Conservation (phyloP, 2,329 filamentous ascomycete genomes). For the Epicoccum sorghinum region DNA sequence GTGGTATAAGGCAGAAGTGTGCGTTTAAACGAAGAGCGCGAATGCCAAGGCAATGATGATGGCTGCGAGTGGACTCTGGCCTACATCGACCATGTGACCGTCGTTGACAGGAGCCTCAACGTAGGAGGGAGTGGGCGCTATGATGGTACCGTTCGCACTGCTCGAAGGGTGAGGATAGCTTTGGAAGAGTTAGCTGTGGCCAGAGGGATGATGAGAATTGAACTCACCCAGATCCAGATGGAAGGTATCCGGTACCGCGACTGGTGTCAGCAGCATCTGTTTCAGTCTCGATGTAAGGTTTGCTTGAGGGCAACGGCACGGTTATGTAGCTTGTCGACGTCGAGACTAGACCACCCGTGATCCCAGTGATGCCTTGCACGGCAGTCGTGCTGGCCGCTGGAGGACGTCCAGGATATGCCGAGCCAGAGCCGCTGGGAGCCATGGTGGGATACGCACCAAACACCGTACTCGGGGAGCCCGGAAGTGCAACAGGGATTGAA, state of each 20-base stretch:
- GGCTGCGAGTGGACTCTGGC: constrained; percentile 34
- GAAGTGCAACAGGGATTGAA: constrained; percentile 1
- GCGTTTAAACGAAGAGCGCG: constrained; percentile 32
- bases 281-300: constrained; percentile 19
- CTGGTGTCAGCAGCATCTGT: constrained; percentile 29
- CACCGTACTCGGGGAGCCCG: constrained; percentile 5
- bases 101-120: constrained; percentile 32
- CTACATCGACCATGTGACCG: constrained; percentile 27
- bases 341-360: constrained; percentile 35
- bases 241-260: constrained; percentile 21
- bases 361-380: constrained; percentile 27
- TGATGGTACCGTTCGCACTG: constrained; percentile 31
- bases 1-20: background rate
- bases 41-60: constrained; percentile 36
- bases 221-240: constrained; percentile 38
- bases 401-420: constrained; percentile 13
- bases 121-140: constrained; percentile 32
- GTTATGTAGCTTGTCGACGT: constrained; percentile 31
- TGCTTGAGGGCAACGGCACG: constrained; percentile 11
- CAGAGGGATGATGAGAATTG: background rate
- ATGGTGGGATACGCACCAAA: constrained; percentile 16
- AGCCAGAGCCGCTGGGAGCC: constrained; percentile 19
- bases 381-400: constrained; percentile 18
- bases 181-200: constrained; percentile 1
- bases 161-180: constrained; percentile 26